phyloP scores from a whole-genome alignment of 1,284 basidiomycete species.

The Austroboletus olivaceoglutinosus region DNA sequence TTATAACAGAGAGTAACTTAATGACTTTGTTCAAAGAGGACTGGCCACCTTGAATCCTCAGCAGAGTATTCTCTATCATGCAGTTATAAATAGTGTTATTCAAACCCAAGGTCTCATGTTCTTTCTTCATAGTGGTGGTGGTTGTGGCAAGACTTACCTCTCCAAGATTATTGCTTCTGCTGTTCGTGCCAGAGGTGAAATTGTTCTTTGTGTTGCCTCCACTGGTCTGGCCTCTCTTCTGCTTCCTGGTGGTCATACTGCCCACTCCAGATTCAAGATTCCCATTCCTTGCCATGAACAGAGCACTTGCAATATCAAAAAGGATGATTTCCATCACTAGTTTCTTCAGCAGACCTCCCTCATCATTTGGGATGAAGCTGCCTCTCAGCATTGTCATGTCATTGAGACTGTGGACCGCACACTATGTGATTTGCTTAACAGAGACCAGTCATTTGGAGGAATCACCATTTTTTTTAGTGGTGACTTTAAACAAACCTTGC shows the following conservation, averaged over 20 bases:
- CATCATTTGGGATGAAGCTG: slow-evolving; percentile 41
- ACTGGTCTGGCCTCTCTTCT: slow-evolving; percentile 23
- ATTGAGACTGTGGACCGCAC: slow-evolving; percentile 37
- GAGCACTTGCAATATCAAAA: slow-evolving; percentile 33
- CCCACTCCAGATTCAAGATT: slow-evolving; percentile 13
- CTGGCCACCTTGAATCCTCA: not conserved
- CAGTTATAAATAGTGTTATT: too few relatives aligned
- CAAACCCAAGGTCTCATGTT: too few relatives aligned
- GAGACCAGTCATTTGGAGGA: slow-evolving; percentile 34
- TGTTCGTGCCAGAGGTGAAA: slow-evolving; percentile 15
- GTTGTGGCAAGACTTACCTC: slow-evolving; percentile 49
- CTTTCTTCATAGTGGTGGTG: slow-evolving; percentile 28
- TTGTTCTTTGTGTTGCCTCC: slow-evolving; percentile 29
- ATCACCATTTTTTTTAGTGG: slow-evolving; percentile 40
- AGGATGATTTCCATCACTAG: not conserved
- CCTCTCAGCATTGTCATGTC: slow-evolving; percentile 33
- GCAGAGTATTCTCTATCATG: slow-evolving; percentile 1
- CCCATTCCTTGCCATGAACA: slow-evolving; percentile 26
- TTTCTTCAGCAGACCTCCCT: not conserved
- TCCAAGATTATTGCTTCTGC: slow-evolving; percentile 39
- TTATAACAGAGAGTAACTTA: slow-evolving; percentile 31
- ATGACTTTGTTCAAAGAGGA: slow-evolving; percentile 10
- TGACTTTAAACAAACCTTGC: slow-evolving; percentile 37
- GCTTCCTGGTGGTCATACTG: slow-evolving; percentile 10
- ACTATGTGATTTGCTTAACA: slow-evolving; percentile 27